Conservation (phyloP, 345 rosid species). For the Litchi chinensis region DNA sequence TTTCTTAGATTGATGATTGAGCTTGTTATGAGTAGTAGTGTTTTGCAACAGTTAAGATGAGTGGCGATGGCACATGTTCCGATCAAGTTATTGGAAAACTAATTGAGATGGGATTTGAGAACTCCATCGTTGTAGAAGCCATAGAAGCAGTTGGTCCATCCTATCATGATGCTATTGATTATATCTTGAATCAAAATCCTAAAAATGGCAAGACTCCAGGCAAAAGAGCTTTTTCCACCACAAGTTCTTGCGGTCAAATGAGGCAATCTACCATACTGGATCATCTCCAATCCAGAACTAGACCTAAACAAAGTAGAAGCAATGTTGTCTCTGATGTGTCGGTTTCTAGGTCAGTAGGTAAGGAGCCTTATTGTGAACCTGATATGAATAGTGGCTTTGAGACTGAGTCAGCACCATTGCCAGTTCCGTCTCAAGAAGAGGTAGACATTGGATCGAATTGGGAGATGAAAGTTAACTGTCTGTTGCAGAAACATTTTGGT, state of each 20-base stretch:
- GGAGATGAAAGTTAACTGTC: conserved; percentile 54
- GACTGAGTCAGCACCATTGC: conserved; percentile 20
- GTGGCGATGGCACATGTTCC: conserved; percentile 22
- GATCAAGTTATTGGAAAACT: conserved; percentile 47
- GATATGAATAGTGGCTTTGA: conserved; percentile 13
- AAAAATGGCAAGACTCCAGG: conserved; percentile 28
- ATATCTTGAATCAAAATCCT: conserved; percentile 37
- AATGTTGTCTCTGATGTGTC: conserved; percentile 19
- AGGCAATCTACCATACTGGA: conserved; percentile 65
- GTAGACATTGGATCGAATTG: conserved; percentile 44
- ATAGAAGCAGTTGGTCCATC: conserved; percentile 65
- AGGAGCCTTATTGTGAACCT: conserved; percentile 8
- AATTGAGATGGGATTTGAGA: conserved; percentile 75
- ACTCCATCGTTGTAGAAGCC: conserved; percentile 50
- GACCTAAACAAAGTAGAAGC: conserved; percentile 32
- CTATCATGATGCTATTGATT: conserved; percentile 52
- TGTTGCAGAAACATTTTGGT: conserved; percentile 65
- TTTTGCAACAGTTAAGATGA: conserved; percentile 38
- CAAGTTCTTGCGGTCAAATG: conserved; percentile 28
- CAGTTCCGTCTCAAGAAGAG: conserved; percentile 32
- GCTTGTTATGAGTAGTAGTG: not conserved
- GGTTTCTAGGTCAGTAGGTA: conserved; percentile 27
- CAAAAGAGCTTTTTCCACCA: conserved; percentile 33
- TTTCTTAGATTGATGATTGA: too few species aligned
- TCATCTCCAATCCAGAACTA: conserved; percentile 47